phyloP scores from a whole-genome alignment of 2,329 filamentous ascomycete species.

The Arachnopeziza araneosa region DNA sequence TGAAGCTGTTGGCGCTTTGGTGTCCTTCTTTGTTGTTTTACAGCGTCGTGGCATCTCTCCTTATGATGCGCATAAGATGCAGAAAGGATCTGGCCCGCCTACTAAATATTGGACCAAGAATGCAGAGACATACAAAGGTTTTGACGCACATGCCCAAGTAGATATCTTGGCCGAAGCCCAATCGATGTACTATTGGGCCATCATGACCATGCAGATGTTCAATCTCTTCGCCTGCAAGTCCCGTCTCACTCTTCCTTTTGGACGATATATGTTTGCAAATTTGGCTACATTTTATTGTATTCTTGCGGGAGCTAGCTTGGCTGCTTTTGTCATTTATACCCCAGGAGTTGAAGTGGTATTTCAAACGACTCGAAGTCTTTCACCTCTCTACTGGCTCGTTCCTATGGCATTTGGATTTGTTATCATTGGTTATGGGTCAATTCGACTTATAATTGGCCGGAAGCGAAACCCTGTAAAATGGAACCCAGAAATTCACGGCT shows the following conservation, averaged over 20 bases:
- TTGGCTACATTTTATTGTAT: conserved; percentile 15
- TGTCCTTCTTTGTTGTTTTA: conserved; percentile 13
- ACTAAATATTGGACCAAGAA: conserved; percentile 12
- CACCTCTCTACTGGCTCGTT: conserved; percentile 14
- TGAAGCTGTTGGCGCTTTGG: conserved; percentile 10
- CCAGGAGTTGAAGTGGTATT: conserved; percentile 17
- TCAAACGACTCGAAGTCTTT: conserved; percentile 5
- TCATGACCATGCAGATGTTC: conserved; percentile 19
- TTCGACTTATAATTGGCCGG: conserved; percentile 9
- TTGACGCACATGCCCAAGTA: conserved; percentile 8
- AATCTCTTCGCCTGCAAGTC: conserved; percentile 18
- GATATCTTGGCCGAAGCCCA: conserved; percentile 17
- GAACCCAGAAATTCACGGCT: conserved; percentile 11
- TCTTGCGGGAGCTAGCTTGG: conserved; percentile 8
- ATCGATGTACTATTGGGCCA: conserved; percentile 15
- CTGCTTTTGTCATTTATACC: conserved; percentile 16
- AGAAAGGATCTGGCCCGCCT: conserved; percentile 8
- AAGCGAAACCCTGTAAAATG: conserved; percentile 9
- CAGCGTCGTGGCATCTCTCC: conserved; percentile 11
- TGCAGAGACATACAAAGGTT: conserved; percentile 10
- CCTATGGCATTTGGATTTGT: conserved; percentile 12
- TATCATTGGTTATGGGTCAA: conserved; percentile 10
- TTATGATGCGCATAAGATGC: conserved; percentile 14
- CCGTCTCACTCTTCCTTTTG: conserved; percentile 11
- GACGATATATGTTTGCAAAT: conserved; percentile 17